These are phyloP conservation scores for Vanderwaltozyma polyspora DNA, from an alignment of 805 yeast genomes.

Conservation along the genomic window DNA sequence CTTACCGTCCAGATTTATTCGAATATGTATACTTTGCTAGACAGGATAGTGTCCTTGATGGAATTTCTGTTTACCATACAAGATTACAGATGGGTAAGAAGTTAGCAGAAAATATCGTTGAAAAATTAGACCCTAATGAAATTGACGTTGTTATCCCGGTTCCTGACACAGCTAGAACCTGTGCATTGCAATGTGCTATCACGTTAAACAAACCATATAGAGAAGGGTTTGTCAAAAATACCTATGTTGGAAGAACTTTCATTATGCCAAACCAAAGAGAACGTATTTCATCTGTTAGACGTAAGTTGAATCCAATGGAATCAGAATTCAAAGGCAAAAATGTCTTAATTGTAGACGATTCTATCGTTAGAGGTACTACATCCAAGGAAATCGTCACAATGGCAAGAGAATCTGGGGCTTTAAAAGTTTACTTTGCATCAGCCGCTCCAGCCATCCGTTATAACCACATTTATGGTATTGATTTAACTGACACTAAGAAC, in stretches of 20 bases:
- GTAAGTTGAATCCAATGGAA: constrained; percentile 93
- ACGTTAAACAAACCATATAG: constrained; percentile 72
- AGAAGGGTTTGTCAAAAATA: constrained; percentile 93
- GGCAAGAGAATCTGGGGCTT: constrained; percentile 99
- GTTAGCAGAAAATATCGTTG: constrained; percentile 61
- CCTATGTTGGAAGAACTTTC: constrained; percentile 95
- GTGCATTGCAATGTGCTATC: constrained; percentile 87
- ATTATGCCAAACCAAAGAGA: constrained; percentile 97
- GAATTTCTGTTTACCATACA: constrained; percentile 89
- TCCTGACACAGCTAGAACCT: constrained; percentile 95
- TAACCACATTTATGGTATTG: constrained; percentile 96
- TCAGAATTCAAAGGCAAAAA: constrained; percentile 77
- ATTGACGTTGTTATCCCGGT: constrained; percentile 96
- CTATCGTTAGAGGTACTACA: constrained; percentile 96
- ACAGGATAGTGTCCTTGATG: constrained; percentile 92
- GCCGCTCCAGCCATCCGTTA: constrained; percentile 97
- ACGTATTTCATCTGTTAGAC: constrained; percentile 84
- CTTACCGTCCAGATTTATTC: constrained; percentile 89
- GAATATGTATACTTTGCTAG: constrained; percentile 98
- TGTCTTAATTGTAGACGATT: constrained; percentile 89
- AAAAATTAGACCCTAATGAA: constrained; percentile 37
- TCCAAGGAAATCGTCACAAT: constrained; percentile 90
- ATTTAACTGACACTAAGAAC: constrained; percentile 89
- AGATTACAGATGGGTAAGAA: constrained; percentile 90
- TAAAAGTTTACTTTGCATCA: constrained; percentile 87